phyloP scores from a whole-genome alignment of 495 filamentous ascomycete species.

The Annulohypoxylon bovei region DNA sequence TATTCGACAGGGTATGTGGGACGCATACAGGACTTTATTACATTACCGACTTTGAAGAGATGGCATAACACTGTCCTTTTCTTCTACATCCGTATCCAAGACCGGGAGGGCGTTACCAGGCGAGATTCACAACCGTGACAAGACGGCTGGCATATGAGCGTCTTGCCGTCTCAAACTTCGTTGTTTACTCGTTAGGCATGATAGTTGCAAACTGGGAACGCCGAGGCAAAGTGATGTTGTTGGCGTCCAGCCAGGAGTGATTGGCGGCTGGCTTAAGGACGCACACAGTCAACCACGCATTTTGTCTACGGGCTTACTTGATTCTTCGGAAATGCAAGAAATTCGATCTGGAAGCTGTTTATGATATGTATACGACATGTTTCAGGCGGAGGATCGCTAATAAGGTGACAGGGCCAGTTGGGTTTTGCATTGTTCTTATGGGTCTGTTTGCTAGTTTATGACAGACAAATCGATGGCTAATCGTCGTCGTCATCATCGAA shows the following conservation, averaged over 20 bases:
- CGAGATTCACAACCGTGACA: constrained; percentile 16
- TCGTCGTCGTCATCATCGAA: constrained; percentile 1
- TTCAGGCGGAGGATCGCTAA: constrained; percentile 16
- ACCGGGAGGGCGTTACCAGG: constrained; percentile 10
- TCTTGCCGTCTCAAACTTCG: constrained; percentile 14
- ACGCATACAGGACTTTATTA: constrained; percentile 32
- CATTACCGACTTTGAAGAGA: constrained; percentile 33
- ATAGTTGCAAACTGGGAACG: constrained; percentile 18
- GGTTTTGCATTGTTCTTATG: constrained; percentile 7
- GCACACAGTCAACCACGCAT: constrained; percentile 6
- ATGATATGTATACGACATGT: constrained; percentile 25
- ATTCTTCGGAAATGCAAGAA: constrained; percentile 18
- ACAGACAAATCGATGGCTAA: constrained; percentile 19
- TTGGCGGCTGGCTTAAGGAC: constrained; percentile 10
- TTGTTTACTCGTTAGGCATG: constrained; percentile 26
- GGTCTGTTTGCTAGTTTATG: constrained; percentile 24
- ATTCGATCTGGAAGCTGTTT: constrained; percentile 18
- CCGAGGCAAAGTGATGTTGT: constrained; percentile 18
- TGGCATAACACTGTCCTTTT: constrained; percentile 24
- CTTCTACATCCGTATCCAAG: constrained; percentile 26
- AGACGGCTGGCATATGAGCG: constrained; percentile 9
- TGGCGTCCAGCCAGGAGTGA: constrained; percentile 2
- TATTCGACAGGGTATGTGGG: constrained; percentile 30
- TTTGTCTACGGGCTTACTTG: constrained; percentile 9
- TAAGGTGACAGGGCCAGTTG: constrained; percentile 13